Percentiles rank a stretch among this genome's conserved stretches.
These are phyloP conservation scores for Cornus florida DNA, from an alignment of 148 eudicot genomes.

Conservation along the genomic window DNA sequence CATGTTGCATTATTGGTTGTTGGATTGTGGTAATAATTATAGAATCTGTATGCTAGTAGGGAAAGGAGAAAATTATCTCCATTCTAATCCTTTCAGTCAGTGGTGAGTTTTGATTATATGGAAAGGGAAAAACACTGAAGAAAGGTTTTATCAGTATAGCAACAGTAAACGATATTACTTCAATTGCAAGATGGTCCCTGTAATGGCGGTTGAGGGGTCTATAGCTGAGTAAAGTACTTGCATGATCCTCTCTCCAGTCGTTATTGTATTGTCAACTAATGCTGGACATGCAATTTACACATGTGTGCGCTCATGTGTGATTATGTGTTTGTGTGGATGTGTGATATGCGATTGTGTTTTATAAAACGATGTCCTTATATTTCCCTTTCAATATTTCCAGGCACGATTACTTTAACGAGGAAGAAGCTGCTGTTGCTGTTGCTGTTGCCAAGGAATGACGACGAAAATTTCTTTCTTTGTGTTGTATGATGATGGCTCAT, in stretches of 20 bases:
- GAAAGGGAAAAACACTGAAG: neutral
- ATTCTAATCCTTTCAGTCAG: too few species aligned
- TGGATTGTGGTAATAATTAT: neutral
- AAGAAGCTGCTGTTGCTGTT: conserved; percentile 39
- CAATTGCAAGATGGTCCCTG: neutral
- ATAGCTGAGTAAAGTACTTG: too few species aligned
- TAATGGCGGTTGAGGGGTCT: too few species aligned
- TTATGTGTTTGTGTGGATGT: too few species aligned
- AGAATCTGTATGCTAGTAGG: neutral
- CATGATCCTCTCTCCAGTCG: neutral
- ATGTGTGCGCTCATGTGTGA: too few species aligned
- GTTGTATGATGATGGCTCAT: neutral
- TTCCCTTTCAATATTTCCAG: conserved; percentile 28
- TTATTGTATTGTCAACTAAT: neutral
- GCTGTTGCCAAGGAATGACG: conserved; percentile 58
- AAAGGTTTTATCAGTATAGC: neutral
- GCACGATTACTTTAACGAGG: conserved; percentile 61
- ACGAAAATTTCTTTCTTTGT: conserved; percentile 18
- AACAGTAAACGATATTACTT: neutral
- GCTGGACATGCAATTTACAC: neutral
- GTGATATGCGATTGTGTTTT: too few species aligned
- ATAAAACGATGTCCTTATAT: neutral
- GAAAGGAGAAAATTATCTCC: neutral
- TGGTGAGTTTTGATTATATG: neutral
- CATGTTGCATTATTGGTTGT: neutral